These are phyloP conservation scores for Sporothrix schenckii DNA, from an alignment of 2,329 filamentous ascomycete species.

Conservation along the genomic window DNA sequence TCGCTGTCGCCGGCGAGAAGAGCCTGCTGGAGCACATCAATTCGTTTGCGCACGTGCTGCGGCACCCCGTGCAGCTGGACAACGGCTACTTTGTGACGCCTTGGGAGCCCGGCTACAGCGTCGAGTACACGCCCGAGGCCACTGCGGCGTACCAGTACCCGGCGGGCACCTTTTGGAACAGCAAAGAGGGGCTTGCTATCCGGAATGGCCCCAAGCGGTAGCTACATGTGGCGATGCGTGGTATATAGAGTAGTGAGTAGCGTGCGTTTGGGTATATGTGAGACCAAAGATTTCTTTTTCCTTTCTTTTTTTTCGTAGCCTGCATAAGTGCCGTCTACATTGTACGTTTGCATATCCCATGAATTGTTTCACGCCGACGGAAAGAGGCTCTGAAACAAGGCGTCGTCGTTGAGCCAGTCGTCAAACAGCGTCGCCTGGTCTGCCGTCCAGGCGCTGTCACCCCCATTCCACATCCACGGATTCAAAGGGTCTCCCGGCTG, in stretches of 20 bases:
- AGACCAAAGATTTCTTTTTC: no score
- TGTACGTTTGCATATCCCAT: no score
- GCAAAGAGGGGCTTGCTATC: neutral
- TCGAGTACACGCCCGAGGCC: slow-evolving; percentile 88
- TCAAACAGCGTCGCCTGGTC: neutral
- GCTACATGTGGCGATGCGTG: no score
- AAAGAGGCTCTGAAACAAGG: slow-evolving; percentile 3
- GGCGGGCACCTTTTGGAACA: slow-evolving; percentile 41
- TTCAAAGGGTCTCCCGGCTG: no score
- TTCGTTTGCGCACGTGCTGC: slow-evolving; percentile 82
- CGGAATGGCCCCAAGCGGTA: neutral
- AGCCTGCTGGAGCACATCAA: slow-evolving; percentile 89
- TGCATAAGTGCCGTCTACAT: no score
- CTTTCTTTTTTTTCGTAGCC: no score
- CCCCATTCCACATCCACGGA: neutral
- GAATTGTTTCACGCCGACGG: neutral
- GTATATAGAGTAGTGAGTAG: neutral
- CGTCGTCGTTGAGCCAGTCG: slow-evolving; percentile 13
- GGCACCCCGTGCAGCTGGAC: slow-evolving; percentile 76
- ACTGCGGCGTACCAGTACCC: slow-evolving; percentile 81
- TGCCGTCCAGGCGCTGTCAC: neutral
- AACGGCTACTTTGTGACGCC: slow-evolving; percentile 88
- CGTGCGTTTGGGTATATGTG: no score
- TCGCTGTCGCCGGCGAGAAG: slow-evolving; percentile 78
- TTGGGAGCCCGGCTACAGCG: slow-evolving; percentile 78